Base-by-base conservation (phyloP, 75 land plant genomes). In the Azolla pinnata region DNA sequence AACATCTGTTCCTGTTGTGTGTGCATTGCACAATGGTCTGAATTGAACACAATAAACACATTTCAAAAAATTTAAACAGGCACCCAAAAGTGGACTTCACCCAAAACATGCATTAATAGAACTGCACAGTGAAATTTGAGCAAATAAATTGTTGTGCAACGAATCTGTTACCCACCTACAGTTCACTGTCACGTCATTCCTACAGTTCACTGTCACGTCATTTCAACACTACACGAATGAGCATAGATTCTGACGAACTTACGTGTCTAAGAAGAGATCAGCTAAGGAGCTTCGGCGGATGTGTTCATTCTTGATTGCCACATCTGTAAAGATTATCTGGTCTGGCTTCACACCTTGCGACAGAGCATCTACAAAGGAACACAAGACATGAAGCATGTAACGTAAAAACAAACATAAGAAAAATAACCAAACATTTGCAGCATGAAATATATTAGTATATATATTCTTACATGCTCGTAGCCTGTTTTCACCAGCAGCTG, bases 321-420 rank as follows among this genome's bases (percentile, higher is more conserved):
- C 99, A 82, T 95, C 99, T 10, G 97, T 95, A 62, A 95, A 95
- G 61, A 95, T 90, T 26, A 95, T 95, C 61, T 86, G 97, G 24
- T 90, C 99, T 29, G 91, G 79, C 20, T 69, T 76, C 42, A 95
- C 82, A 2, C 99, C 99, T 48, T 80, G 79, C 18, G 88, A 72
- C 46, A 67, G 75, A 62, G 99, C 99, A 81, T 81, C 98, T 93
- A 79, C 46, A 72, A 46, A 31, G 34, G 24, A 30, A 25, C 5
- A 24, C 57, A 55, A 29, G 8, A 28, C 4, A 7, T 16, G 30
- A 9, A 55, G 5, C 30, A 16, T 25, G 5, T 24, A 26, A 45
- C n/a, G 1, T 18, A 33, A 9, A 18, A 19, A 35, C 38, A 35
- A 2, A 57, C 8, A 10, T 8, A n/a, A n/a, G n/a, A n/a, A n/a